Evolutionary conservation across 164 flowering plant species (phyloP).

Genomic region (Magnolia officinalis): DNA sequence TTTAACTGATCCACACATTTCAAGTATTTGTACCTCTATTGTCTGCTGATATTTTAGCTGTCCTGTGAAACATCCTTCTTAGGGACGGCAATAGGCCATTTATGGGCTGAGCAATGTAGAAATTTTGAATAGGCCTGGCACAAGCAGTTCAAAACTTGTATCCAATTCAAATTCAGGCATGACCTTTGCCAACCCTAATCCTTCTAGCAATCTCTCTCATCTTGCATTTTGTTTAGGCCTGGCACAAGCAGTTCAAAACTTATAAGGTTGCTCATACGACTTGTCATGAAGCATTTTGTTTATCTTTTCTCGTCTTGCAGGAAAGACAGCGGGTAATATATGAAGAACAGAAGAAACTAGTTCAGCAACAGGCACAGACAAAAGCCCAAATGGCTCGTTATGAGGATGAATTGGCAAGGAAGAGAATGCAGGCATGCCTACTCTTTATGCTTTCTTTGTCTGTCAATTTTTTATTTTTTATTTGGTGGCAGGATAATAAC

Average conservation of each 20-base stretch:
- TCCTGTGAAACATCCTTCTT: no score
- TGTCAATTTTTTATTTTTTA: background rate
- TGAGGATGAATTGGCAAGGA: slow-evolving; percentile 89
- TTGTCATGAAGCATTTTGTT: no score
- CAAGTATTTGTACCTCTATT: background rate
- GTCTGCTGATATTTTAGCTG: background rate
- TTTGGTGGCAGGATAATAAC: background rate
- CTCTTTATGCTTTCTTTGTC: background rate
- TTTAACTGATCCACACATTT: no score
- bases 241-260: no score
- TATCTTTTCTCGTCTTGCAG: slow-evolving; percentile 31
- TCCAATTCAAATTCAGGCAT: background rate
- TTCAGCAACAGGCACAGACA: slow-evolving; percentile 74
- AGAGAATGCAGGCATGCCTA: slow-evolving; percentile 71
- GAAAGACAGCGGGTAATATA: slow-evolving; percentile 70
- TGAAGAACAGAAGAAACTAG: slow-evolving; percentile 77
- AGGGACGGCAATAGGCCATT: background rate
- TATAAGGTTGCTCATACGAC: no score
- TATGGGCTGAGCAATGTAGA: background rate
- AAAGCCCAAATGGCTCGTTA: slow-evolving; percentile 86
- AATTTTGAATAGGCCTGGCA: no score
- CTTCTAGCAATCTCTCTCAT: no score
- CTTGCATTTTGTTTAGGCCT: no score
- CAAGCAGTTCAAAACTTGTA: no score
- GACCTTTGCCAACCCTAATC: no score